Evolutionary conservation across 371 early-diverging fungal species (phyloP).

Genomic region (Sporodiniella umbellata): DNA sequence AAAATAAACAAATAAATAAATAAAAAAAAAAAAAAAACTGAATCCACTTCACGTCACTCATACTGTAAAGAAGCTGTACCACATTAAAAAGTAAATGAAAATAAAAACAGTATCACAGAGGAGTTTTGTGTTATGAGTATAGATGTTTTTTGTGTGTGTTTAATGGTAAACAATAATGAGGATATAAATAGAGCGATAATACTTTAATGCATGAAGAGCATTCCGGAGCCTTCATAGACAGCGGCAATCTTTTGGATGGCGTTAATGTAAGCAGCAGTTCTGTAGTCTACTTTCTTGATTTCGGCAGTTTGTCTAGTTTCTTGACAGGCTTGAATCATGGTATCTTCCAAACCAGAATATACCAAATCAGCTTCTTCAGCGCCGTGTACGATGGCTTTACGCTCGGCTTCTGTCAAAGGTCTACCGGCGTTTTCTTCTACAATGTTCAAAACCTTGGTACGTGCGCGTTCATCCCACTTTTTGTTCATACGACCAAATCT

Average conservation of each 20-base stretch:
- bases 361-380: constrained; percentile 91
- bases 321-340: constrained; percentile 80
- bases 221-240: constrained; percentile 76
- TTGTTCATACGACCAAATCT: constrained; percentile 91
- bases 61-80: too few relatives aligned
- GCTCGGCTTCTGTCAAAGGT: constrained; percentile 63
- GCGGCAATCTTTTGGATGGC: constrained; percentile 87
- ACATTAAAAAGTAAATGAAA: too few relatives aligned
- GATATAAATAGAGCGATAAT: neutral
- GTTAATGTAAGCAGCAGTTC: constrained; percentile 83
- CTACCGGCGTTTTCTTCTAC: constrained; percentile 80
- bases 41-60: too few relatives aligned
- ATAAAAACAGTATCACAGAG: too few relatives aligned
- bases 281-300: constrained; percentile 73
- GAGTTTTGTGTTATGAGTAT: too few relatives aligned
- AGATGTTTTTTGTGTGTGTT: too few relatives aligned
- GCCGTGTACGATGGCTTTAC: constrained; percentile 79
- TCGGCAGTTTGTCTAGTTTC: constrained; percentile 53
- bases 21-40: too few relatives aligned
- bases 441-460: constrained; percentile 68
- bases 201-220: constrained; percentile 66
- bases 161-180: too few relatives aligned
- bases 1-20: too few relatives aligned
- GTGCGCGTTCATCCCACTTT: constrained; percentile 86
- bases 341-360: constrained; percentile 89